Evolutionary conservation across 352 stramenopile genomes (phyloP), one percentile per base, ranked within the genome.

Genomic region (Phytopythium vexans): DNA sequence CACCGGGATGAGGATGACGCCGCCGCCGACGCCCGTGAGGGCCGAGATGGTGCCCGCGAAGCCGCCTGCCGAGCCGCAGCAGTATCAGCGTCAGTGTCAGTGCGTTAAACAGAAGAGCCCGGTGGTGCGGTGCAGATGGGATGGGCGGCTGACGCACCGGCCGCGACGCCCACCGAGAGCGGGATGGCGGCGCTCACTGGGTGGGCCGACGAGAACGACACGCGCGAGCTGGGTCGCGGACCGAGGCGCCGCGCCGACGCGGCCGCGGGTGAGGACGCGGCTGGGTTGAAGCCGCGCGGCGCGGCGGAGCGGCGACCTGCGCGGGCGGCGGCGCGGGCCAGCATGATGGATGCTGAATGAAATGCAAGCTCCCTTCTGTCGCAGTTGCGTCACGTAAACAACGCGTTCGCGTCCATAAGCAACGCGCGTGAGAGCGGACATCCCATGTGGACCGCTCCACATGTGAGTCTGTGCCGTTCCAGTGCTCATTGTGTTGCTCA

Each of bases 1-100:
- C 49, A 94, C 82, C 37, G 84, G 84, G 62, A 94, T 91, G 54
- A 94, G 75, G 49, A 94, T 86, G 48, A 92, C 75, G 10, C 84
- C 84, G 52, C 84, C 84, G 15, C 84, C 84, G 16, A 94, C 82
- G 49, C 84, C 84, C 8, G 84, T 94, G 31, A 94, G 68, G 4
- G 78, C 84, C 16, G 84, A 94, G 21, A 94, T 56, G 9, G 89
- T 54, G 50, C 84, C 84, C 8, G 84, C 84, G 16, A 89, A 52
- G 41, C 75, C 72, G 8, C 83, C 83, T 54, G 67, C 56, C 0
- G 12, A 37, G 11, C 9, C 11, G 36, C 27, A 49, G 8, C 34
- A 38, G 34, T 7, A 11, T 10, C 7, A 3, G 44, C 4, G 32
- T 51, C 35, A 51, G 33, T 8, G 34, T 4, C 4, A 21, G 7